Base-by-base conservation (phyloP, 192 early-diverging fungal species). In the Backusella parvicylindrica region DNA sequence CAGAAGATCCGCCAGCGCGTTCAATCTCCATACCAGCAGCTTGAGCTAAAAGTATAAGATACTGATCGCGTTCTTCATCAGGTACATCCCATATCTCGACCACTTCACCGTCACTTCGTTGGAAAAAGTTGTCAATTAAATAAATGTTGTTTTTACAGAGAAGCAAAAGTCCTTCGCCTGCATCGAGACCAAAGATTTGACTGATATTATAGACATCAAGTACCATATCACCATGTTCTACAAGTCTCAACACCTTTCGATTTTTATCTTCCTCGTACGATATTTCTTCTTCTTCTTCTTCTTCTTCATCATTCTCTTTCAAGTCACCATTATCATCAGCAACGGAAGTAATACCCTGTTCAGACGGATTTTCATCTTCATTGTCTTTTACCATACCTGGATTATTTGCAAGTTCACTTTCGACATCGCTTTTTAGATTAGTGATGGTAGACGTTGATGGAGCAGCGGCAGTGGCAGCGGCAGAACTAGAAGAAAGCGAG, bases 141-240 rank as follows among this genome's bases (percentile, higher is more conserved):
- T 93, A 93, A 63, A 93, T 81, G 74, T 92, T 89, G 23, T 90
- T 73, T 43, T 91, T 89, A 75, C 92, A 91, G 2, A 93, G 76
- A 0, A 93, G 41, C 35, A 90, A 78, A 33, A 93, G 64, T 7
- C 92, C 91, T 72, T 93, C 92, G 15, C 87, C 81, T 16, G 91
- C 86, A 76, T 93, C 92, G 23, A 93, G 79, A 38, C 92, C 92
- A 31, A 80, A 81, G 15, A 93, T 83, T 40, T 87, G 83, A 23
- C 88, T 90, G 65, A 87, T 81, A 76, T 93, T 93, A 72, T 88
- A 89, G 26, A 87, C 87, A 36, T 93, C 92, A 12, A 93, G 72
- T 0, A 93, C 89, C 49, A 84, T 83, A 79, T 93, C 92, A 1
- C 86, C 86, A 23, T 80, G 81, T 47, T 93, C 92, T n/a, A 93